A percentile compares a stretch with the other conserved stretches of the same genome.
phyloP scores from a whole-genome alignment of 257 asterid species.

The Mentha longifolia region DNA sequence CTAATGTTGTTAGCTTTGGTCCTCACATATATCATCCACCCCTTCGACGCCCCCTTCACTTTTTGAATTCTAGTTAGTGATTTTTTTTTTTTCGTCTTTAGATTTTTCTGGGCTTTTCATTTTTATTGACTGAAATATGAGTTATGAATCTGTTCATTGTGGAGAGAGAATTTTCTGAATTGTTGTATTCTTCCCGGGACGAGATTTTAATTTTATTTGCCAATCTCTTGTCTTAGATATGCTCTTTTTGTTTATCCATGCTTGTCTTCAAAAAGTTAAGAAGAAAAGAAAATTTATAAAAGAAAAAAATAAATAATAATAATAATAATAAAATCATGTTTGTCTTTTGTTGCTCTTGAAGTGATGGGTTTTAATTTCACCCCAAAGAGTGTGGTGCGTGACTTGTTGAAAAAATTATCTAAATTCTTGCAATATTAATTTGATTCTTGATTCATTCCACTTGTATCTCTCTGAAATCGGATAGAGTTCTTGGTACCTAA shows the following conservation, averaged over 20 bases:
- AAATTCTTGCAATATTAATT: no score
- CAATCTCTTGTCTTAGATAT: not conserved
- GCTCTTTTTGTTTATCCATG: not conserved
- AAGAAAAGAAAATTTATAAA: no score
- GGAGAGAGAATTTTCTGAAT: conserved; percentile 7
- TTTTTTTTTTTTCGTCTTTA: conserved; percentile 26
- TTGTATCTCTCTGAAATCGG: no score
- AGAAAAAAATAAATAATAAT: no score
- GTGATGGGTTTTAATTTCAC: no score
- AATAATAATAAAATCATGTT: no score
- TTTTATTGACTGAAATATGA: conserved; percentile 25
- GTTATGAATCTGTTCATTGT: conserved; percentile 16
- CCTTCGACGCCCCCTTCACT: conserved; percentile 53
- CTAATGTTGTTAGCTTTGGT: conserved; percentile 74
- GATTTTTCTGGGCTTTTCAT: conserved; percentile 5
- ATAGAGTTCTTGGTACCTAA: no score
- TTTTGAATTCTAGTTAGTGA: conserved; percentile 36
- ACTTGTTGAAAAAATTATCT: no score
- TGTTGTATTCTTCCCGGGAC: conserved; percentile 18
- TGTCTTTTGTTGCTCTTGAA: no score
- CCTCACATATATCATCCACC: conserved; percentile 75
- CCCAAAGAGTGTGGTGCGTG: no score
- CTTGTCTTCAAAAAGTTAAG: no score
- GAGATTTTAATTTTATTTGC: conserved; percentile 14
- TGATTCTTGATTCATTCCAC: no score